phyloP scores from a whole-genome alignment of 257 asterid genomes.

The Jaltomata sinuosa region DNA sequence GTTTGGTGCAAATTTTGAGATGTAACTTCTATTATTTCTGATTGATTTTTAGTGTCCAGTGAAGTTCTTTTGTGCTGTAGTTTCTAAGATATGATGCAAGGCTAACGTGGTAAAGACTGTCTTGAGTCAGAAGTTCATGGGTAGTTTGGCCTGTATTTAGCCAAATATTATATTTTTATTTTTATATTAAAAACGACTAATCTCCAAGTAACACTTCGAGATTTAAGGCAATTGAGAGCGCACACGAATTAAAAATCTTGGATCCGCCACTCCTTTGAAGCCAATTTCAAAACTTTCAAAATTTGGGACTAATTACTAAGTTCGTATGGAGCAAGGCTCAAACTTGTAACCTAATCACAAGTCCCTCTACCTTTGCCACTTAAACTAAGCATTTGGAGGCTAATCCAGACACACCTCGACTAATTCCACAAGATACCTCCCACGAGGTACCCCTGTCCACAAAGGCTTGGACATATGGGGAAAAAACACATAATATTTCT shows the following conservation, averaged over 20 bases:
- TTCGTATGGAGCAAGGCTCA: neutral
- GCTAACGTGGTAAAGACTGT: neutral
- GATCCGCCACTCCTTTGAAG: rapidly evolving
- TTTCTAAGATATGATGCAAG: neutral
- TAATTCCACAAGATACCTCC: neutral
- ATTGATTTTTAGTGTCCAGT: too few species aligned
- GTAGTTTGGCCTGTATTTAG: too few species aligned
- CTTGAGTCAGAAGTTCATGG: neutral
- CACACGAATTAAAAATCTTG: neutral
- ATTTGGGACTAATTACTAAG: neutral
- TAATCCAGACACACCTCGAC: too few species aligned
- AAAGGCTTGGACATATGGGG: neutral
- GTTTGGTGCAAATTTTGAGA: too few species aligned
- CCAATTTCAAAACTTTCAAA: neutral
- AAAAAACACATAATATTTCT: neutral
- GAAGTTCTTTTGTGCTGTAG: too few species aligned
- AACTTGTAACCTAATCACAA: neutral
- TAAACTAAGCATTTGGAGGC: too few species aligned
- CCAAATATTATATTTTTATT: too few species aligned
- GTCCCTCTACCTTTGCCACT: neutral
- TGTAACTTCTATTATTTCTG: too few species aligned
- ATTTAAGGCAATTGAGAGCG: neutral
- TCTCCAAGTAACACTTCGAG: neutral
- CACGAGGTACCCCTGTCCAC: neutral
- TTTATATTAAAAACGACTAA: too few species aligned